Percentiles rank a stretch among this genome's conserved stretches.
These are phyloP conservation scores for Nicotiana sylvestris DNA, from an alignment of 257 asterid species.

Conservation along the genomic window DNA sequence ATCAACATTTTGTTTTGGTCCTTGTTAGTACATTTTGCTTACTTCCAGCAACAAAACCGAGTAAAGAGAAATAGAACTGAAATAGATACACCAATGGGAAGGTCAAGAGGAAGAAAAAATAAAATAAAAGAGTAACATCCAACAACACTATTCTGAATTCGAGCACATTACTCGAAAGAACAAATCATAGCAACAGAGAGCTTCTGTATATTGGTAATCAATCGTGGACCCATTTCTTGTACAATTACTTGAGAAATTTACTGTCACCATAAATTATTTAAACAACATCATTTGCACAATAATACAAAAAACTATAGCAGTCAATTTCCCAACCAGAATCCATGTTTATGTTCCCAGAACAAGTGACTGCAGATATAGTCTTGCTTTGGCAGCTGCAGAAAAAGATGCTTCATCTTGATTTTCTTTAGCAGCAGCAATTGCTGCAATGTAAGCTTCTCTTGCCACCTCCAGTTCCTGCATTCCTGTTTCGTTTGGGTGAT, in stretches of 20 bases:
- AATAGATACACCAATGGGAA: not conserved
- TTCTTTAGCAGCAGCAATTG: constrained; percentile 71
- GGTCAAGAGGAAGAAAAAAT: not conserved
- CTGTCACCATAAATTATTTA: not conserved
- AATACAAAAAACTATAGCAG: not conserved
- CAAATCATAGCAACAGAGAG: not conserved
- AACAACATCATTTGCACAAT: not conserved
- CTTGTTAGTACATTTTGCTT: not conserved
- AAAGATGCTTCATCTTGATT: constrained; percentile 68
- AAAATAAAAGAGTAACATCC: not conserved
- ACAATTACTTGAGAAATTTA: not conserved
- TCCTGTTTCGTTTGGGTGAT: constrained; percentile 39
- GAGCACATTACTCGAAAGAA: not conserved
- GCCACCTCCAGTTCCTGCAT: constrained; percentile 67
- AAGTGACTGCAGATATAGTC: constrained; percentile 59
- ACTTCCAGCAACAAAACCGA: not conserved
- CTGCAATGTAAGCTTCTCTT: constrained; percentile 62
- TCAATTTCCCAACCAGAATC: constrained; percentile 5
- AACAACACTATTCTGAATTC: not conserved
- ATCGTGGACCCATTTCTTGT: not conserved
- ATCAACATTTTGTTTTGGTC: not conserved
- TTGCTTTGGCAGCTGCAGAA: constrained; percentile 73
- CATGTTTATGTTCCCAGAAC: constrained; percentile 26
- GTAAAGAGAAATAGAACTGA: not conserved
- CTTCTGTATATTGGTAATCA: not conserved